These are phyloP conservation scores for Staphylotrichum tortipilum DNA, from an alignment of 495 filamentous ascomycete species.

Conservation along the genomic window DNA sequence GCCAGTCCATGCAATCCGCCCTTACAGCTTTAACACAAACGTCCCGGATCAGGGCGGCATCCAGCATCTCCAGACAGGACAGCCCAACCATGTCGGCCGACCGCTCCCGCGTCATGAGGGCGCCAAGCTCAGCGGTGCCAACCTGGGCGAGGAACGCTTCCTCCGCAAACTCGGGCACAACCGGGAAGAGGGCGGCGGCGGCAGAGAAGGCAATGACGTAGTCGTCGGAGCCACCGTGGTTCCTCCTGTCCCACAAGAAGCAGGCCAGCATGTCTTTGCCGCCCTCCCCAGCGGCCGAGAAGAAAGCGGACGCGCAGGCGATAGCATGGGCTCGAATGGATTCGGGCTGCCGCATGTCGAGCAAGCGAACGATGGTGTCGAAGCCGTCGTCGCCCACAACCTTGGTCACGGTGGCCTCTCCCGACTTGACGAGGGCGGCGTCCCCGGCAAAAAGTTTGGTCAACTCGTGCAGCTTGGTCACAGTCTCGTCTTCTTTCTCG, in stretches of 20 bases:
- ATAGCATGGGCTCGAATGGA: conserved; percentile 65
- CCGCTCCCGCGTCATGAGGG: conserved; percentile 61
- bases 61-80: conserved; percentile 76
- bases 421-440: conserved; percentile 24
- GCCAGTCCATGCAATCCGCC: conserved; percentile 73
- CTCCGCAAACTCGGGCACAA: conserved; percentile 61
- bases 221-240: conserved; percentile 47
- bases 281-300: conserved; percentile 61
- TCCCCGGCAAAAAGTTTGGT: conserved; percentile 46
- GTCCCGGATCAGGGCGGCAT: conserved; percentile 76
- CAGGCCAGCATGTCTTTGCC: conserved; percentile 57
- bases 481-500: conserved; percentile 46
- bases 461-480: conserved; percentile 36
- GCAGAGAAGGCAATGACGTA: conserved; percentile 77
- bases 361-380: conserved; percentile 66
- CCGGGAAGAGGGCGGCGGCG: conserved; percentile 75
- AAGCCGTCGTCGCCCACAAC: conserved; percentile 70
- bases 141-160: conserved; percentile 75
- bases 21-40: conserved; percentile 69
- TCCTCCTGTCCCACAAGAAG: conserved; percentile 50
- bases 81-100: conserved; percentile 73
- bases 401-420: conserved; percentile 44
- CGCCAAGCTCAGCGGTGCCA: conserved; percentile 61
- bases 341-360: conserved; percentile 65
- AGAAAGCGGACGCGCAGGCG: conserved; percentile 67